Evolutionary conservation across 306 rosid genomes (phyloP).

Genomic region (Mimosa bimucronata): DNA sequence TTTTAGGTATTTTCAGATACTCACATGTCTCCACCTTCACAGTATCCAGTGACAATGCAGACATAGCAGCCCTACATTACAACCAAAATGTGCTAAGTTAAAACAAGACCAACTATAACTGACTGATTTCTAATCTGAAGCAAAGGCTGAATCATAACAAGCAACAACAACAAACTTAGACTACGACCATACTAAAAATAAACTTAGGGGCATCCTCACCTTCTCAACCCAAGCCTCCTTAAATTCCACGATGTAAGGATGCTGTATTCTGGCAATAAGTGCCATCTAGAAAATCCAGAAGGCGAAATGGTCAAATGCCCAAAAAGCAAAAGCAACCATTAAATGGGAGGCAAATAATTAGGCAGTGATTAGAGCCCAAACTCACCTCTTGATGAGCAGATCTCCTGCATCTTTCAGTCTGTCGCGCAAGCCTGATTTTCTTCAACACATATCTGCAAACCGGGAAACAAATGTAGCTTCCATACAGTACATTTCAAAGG

Average conservation of each 20-base stretch:
- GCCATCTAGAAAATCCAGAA: slow-evolving; percentile 75
- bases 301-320: slow-evolving; percentile 19
- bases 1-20: slow-evolving; percentile 44
- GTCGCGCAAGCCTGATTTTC: slow-evolving; percentile 99
- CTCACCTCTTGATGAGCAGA: slow-evolving; percentile 99
- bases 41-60: slow-evolving; percentile 97
- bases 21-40: slow-evolving; percentile 99
- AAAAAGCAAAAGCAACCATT: slow-evolving; percentile 20
- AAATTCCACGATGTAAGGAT: slow-evolving; percentile 92
- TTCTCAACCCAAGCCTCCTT: slow-evolving; percentile 99
- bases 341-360: slow-evolving; percentile 33
- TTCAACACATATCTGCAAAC: slow-evolving; percentile 89
- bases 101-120: slow-evolving; percentile 20
- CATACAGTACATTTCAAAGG: slow-evolving; percentile 16
- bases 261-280: slow-evolving; percentile 91
- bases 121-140: slow-evolving; percentile 30
- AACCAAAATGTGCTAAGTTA: slow-evolving; percentile 30
- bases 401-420: slow-evolving; percentile 94
- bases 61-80: slow-evolving; percentile 96
- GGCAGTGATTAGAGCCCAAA: slow-evolving; percentile 20
- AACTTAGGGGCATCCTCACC: slow-evolving; percentile 51
- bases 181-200: background rate
- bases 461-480: slow-evolving; percentile 31
- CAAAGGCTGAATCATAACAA: slow-evolving; percentile 17
- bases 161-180: slow-evolving; percentile 25